These are phyloP conservation scores for Peniophora sp. DNA, from an alignment of 1,284 basidiomycete genomes.

Conservation along the genomic window DNA sequence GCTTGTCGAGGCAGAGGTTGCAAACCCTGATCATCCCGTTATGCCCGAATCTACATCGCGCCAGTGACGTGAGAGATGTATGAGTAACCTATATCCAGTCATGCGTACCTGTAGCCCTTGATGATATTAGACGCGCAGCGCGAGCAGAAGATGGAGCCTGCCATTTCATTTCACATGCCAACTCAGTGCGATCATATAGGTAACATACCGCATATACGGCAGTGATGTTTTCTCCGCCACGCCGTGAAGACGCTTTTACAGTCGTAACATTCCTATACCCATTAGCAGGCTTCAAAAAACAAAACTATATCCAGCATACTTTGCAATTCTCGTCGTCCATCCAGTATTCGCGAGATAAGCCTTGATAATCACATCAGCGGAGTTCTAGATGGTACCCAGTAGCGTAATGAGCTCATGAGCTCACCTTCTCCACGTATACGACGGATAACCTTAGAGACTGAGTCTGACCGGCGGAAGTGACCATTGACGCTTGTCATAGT, in stretches of 20 bases:
- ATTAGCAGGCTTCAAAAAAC: not conserved
- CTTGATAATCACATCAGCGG: slow-evolving; percentile 27
- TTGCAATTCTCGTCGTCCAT: slow-evolving; percentile 96
- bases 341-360: slow-evolving; percentile 86
- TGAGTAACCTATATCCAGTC: not conserved
- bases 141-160: slow-evolving; percentile 90
- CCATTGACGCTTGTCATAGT: slow-evolving; percentile 58
- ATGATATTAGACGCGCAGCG: slow-evolving; percentile 97
- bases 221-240: slow-evolving; percentile 92
- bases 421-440: slow-evolving; percentile 80
- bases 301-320: slow-evolving; percentile 2
- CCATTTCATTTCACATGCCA: slow-evolving; percentile 2
- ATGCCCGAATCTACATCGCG: slow-evolving; percentile 71
- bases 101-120: slow-evolving; percentile 56
- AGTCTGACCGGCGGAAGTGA: slow-evolving; percentile 43
- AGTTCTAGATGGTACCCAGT: slow-evolving; percentile 10
- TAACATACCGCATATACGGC: slow-evolving; percentile 78
- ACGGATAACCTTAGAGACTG: slow-evolving; percentile 84
- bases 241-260: slow-evolving; percentile 88
- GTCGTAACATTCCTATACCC: slow-evolving; percentile 72
- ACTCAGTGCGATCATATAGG: slow-evolving; percentile 5
- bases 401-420: slow-evolving; percentile 16
- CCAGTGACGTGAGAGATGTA: not conserved
- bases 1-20: slow-evolving; percentile 89
- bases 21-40: slow-evolving; percentile 91